Conservation (phyloP, 208 protist species). For the Leishmania gerbilli region DNA sequence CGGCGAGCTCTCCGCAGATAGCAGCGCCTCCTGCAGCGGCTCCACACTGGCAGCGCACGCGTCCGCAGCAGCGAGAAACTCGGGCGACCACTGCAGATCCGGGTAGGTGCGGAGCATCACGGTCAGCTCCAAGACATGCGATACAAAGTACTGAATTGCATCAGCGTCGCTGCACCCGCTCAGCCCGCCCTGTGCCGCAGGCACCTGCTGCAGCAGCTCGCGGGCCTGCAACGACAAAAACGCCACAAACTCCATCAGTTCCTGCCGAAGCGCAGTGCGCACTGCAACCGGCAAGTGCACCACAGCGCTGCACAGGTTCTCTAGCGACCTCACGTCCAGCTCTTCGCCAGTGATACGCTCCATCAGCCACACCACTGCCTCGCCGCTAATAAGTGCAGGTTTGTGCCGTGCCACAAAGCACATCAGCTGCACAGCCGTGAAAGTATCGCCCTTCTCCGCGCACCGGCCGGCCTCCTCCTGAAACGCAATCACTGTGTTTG, state of each 20-base stretch:
- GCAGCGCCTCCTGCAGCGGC: conserved; percentile 26
- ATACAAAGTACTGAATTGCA: conserved; percentile 41
- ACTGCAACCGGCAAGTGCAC: conserved; percentile 37
- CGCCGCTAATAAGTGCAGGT: conserved; percentile 41
- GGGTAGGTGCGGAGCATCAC: conserved; percentile 15
- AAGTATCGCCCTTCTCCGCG: conserved; percentile 66
- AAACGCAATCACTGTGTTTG: conserved; percentile 44
- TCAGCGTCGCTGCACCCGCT: conserved; percentile 33
- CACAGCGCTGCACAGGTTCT: conserved; percentile 45
- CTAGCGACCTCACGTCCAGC: conserved; percentile 57
- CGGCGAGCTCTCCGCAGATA: conserved; percentile 35
- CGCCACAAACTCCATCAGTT: conserved; percentile 46
- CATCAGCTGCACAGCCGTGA: conserved; percentile 65
- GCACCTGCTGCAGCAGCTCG: conserved; percentile 40
- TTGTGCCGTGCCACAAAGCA: conserved; percentile 67
- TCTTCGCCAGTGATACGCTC: conserved; percentile 66
- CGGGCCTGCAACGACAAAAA: conserved; percentile 41
- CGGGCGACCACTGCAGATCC: conserved; percentile 20
- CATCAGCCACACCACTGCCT: conserved; percentile 64
- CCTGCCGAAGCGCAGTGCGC: conserved; percentile 39
- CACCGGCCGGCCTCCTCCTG: conserved; percentile 66
- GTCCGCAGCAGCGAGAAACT: conserved; percentile 21
- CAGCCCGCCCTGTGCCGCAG: conserved; percentile 48
- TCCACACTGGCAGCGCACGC: conserved; percentile 20
- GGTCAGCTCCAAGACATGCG: conserved; percentile 23